Evolutionary conservation across 805 yeast species (phyloP).

Genomic region (Kluyveromyces lactis): DNA sequence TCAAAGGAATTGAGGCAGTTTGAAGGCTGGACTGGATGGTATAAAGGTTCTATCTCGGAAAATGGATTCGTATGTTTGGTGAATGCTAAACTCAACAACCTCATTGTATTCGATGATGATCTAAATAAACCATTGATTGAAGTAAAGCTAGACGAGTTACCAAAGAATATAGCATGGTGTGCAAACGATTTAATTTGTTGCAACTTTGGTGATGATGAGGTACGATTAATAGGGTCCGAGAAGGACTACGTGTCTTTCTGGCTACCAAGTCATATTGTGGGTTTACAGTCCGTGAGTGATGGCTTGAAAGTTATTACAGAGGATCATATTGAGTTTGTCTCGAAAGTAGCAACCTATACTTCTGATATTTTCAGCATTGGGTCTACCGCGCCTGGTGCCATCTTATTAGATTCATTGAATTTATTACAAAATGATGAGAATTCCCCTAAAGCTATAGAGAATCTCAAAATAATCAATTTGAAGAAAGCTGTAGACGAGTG

Average conservation of each 20-base stretch:
- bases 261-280: slow-evolving; percentile 37
- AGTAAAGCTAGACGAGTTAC: slow-evolving; percentile 23
- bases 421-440: slow-evolving; percentile 43
- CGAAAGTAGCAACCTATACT: slow-evolving; percentile 51
- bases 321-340: slow-evolving; percentile 49
- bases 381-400: slow-evolving; percentile 73
- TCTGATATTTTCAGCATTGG: slow-evolving; percentile 71
- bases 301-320: slow-evolving; percentile 63
- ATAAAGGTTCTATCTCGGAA: slow-evolving; percentile 19
- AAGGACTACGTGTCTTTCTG: slow-evolving; percentile 39
- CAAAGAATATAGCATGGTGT: slow-evolving; percentile 65
- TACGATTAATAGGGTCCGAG: slow-evolving; percentile 65
- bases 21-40: slow-evolving; percentile 20
- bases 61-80: slow-evolving; percentile 40
- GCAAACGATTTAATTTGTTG: slow-evolving; percentile 73
- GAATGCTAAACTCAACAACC: slow-evolving; percentile 31
- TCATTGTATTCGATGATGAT: slow-evolving; percentile 40
- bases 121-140: slow-evolving; percentile 18
- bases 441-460: slow-evolving; percentile 77
- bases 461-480: slow-evolving; percentile 45
- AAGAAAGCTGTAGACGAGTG: slow-evolving; percentile 64
- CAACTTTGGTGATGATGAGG: slow-evolving; percentile 40
- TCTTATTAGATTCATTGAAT: slow-evolving; percentile 70
- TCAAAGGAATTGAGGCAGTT: slow-evolving; percentile 6
- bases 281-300: slow-evolving; percentile 48